Conservation (phyloP, 2,329 filamentous ascomycete species). For the Fusarium pseudoanthophilum region DNA sequence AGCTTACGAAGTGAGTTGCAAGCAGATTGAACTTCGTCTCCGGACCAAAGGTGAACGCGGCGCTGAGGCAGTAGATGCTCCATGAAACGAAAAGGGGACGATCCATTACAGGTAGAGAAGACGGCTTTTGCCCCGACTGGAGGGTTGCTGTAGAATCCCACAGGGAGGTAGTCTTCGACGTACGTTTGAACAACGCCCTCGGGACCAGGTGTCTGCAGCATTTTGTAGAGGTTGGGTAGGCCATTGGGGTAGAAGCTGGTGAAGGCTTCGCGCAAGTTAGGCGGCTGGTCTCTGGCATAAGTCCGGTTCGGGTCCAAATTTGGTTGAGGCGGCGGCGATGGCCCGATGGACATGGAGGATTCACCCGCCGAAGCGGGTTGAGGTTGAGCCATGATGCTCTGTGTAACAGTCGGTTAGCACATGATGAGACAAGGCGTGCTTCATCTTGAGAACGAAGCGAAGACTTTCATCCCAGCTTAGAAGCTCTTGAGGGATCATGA, state of each 20-base stretch:
- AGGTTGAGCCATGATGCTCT: conserved; percentile 30
- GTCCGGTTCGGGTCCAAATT: conserved; percentile 36
- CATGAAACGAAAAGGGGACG: conserved; percentile 45
- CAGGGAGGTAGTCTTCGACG: conserved; percentile 50
- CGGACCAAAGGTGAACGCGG: conserved; percentile 52
- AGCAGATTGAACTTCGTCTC: conserved; percentile 51
- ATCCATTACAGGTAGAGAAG: conserved; percentile 54
- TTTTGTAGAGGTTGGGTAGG: conserved; percentile 50
- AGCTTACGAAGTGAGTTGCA: conserved; percentile 54
- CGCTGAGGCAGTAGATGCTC: conserved; percentile 44
- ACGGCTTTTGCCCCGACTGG: conserved; percentile 47
- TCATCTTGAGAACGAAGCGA: neutral
- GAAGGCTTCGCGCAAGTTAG: conserved; percentile 43
- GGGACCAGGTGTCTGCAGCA: conserved; percentile 43
- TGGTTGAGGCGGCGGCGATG: conserved; percentile 24
- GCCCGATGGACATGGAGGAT: conserved; percentile 14
- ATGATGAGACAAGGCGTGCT: neutral
- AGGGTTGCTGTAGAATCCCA: conserved; percentile 52
- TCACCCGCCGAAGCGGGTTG: conserved; percentile 9
- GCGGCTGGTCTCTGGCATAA: conserved; percentile 39
- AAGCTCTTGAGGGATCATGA: neutral
- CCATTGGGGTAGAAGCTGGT: conserved; percentile 51
- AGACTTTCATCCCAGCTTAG: neutral
- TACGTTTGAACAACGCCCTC: conserved; percentile 46
- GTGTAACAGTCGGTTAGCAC: conserved; percentile 19